Evolutionary conservation across 257 asterid species (phyloP).

Genomic region (Schizonepeta tenuifolia): DNA sequence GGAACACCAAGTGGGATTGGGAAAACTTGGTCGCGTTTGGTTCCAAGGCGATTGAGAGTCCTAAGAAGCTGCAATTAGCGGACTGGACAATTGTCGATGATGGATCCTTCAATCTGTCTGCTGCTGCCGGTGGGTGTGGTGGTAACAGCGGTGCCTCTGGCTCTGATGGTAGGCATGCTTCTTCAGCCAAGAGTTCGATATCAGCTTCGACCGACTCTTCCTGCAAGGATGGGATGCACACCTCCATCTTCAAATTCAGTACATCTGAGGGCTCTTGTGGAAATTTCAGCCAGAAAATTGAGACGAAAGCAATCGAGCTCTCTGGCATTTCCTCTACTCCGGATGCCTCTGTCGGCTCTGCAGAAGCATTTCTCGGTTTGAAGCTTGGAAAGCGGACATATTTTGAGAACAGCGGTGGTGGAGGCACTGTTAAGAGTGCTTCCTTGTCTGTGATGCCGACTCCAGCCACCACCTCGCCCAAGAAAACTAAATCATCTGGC

Average conservation of each 20-base stretch:
- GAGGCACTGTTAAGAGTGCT: conserved; percentile 38
- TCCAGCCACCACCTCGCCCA: conserved; percentile 45
- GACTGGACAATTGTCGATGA: conserved; percentile 72
- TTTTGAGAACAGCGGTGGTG: conserved; percentile 56
- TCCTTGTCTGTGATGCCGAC: conserved; percentile 47
- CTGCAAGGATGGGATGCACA: conserved; percentile 41
- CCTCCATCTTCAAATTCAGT: conserved; percentile 40
- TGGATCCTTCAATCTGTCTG: conserved; percentile 61
- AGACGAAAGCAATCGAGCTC: conserved; percentile 22
- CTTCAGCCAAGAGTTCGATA: conserved; percentile 69
- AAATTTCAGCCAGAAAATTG: conserved; percentile 33
- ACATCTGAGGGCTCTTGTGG: conserved; percentile 42
- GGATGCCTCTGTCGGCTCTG: conserved; percentile 54
- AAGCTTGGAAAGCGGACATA: conserved; percentile 87
- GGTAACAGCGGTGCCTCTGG: conserved; percentile 41
- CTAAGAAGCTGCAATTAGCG: conserved; percentile 58
- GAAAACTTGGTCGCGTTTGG: conserved; percentile 55
- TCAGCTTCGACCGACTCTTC: conserved; percentile 72
- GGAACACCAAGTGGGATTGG: conserved; percentile 83
- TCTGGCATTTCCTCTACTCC: conserved; percentile 48
- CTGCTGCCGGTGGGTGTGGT: conserved; percentile 23
- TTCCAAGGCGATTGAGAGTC: conserved; percentile 57
- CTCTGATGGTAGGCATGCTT: conserved; percentile 54
- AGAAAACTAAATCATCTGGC: conserved; percentile 53
- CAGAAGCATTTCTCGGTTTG: conserved; percentile 68